Conservation (phyloP, 805 yeast genomes). For the Gaillardinia entomophila region DNA sequence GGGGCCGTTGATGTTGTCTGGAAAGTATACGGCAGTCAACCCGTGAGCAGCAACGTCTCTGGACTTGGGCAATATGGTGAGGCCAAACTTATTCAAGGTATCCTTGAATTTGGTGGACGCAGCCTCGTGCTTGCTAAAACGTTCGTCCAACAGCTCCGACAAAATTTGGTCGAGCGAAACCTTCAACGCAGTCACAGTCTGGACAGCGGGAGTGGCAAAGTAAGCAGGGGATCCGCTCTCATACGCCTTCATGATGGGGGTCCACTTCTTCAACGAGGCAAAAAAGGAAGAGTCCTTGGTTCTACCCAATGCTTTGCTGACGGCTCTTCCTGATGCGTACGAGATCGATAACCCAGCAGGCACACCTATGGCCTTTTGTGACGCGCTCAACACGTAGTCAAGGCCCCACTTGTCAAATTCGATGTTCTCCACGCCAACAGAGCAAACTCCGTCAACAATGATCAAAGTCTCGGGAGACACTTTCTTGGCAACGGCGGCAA, state of each 20-base stretch:
- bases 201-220: conserved; percentile 97
- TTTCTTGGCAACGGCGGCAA: conserved; percentile 55
- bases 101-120: conserved; percentile 64
- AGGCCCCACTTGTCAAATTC: conserved; percentile 86
- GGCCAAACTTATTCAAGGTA: conserved; percentile 51
- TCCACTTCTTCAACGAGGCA: conserved; percentile 77
- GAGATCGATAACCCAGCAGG: conserved; percentile 88
- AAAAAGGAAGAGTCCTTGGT: conserved; percentile 50
- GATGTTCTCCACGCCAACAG: conserved; percentile 82
- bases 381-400: conserved; percentile 84
- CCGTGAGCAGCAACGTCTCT: conserved; percentile 76
- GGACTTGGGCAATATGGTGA: conserved; percentile 60
- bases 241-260: conserved; percentile 81
- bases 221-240: conserved; percentile 76
- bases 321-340: conserved; percentile 70
- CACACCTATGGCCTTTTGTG: conserved; percentile 93
- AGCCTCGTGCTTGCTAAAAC: conserved; percentile 58
- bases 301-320: conserved; percentile 50
- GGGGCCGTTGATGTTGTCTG: conserved; percentile 66
- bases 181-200: conserved; percentile 73
- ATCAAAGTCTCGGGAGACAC: conserved; percentile 76
- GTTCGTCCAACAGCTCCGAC: conserved; percentile 44
- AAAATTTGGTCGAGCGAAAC: conserved; percentile 71
- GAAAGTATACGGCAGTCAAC: conserved; percentile 77
- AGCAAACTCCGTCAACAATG: conserved; percentile 92